Evolutionary conservation across 1,284 basidiomycete genomes (phyloP), one percentile per base, ranked within the genome.

Genomic region (Kwoniella shivajii): DNA sequence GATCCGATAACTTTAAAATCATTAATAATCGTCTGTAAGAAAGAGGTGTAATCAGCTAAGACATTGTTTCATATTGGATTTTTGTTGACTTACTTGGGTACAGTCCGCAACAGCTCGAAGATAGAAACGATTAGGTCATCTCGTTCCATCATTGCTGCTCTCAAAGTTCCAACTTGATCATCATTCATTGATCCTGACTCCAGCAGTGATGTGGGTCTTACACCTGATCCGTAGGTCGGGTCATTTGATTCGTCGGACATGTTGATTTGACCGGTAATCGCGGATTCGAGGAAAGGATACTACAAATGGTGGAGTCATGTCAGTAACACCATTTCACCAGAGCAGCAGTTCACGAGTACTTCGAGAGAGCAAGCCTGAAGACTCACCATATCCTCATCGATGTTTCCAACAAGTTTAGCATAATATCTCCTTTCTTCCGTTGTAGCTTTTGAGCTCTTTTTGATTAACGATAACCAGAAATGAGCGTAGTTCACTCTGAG

Each of bases 331-430:
- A n/a, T n/a, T n/a, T n/a, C n/a, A n/a, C n/a, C n/a, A 6, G 5
- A 47, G 9, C 14, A 10, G 4, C 20, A 29, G 41, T 37, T 7
- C 6, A 26, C 26, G 5, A 33, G 26, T 34, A 27, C 22, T 24
- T 39, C 18, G 26, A 39, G 38, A 49, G 34, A 29, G 37, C 27
- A 29, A 14, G 47, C 26, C 11, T 61, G 43, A 67, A 63, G 10
- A 79, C 84, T 60, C 66, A 92, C 90, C 65, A 93, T 82, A 55
- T 92, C 90, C 44, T 88, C 86, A 10, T 85, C 86, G 59, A 97
- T 90, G 66, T 95, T 95, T 13, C 91, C 93, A 2, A 96, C 91
- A 2, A 92, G 75, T 66, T 87, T 81, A 1, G 94, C 93, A 70
- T 93, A 95, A 74, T 89, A 88, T 54, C 85, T 82, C 47, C 94